Evolutionary conservation across 345 rosid genomes (phyloP), one percentile per base, ranked within the genome.

Genomic region (Eucalyptus erythrocorys): DNA sequence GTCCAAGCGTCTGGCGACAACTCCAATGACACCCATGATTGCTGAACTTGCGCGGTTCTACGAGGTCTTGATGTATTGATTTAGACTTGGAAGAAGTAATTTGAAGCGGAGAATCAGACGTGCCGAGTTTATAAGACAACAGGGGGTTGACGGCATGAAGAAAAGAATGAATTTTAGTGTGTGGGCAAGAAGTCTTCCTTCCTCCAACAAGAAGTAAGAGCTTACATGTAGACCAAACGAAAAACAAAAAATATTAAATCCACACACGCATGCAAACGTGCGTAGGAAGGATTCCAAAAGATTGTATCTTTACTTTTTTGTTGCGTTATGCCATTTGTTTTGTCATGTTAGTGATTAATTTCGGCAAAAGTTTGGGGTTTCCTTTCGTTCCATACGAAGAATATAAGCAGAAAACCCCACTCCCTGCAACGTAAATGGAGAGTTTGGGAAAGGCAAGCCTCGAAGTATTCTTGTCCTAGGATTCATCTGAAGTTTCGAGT

Each of bases 1-100:
- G 89, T 96, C 96, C 90, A 96, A 90, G 87, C 90, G 94, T 90
- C 93, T 94, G 30, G 95, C 96, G 47, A 94, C 87, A 37, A 86
- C 93, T 64, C 92, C 88, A 30, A 95, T 87, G 61, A 93, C 90
- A 48, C 98, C 97, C 99, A 96, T 95, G 42, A 76, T 76, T 4
- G 87, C n/a, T 48, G 61, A 51, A 34, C 42, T 51, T 42, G 42
- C 15, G 43, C 48, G 19, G 45, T 43, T 32, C 47, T 22, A 57
- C 61, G 2, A 86, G 47, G 84, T 21, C 66, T 86, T 22, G 87
- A 86, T 53, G 87, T n/a, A 34, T 53, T 37, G 43, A 50, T 40
- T 24, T 76, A 21, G 47, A 76, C 47, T 76, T 27, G n/a, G 87
- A 86, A 50, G 66, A 34, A 30, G 19, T 32, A 34, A 7, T 53